These are phyloP conservation scores for Diaporthe sp. DNA, from an alignment of 2,329 filamentous ascomycete species.

Conservation along the genomic window DNA sequence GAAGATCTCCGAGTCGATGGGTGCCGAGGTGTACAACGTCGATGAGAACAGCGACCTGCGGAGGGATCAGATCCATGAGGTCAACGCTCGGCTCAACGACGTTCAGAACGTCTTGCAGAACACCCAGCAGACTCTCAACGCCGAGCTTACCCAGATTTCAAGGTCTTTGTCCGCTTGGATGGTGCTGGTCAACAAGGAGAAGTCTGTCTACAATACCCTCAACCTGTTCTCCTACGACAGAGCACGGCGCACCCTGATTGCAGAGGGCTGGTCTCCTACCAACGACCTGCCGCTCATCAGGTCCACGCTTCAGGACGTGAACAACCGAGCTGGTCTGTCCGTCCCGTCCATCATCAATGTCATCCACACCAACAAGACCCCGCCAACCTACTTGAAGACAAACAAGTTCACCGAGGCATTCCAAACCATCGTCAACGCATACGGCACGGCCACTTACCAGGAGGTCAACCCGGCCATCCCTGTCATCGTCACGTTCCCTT, in stretches of 20 bases:
- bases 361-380: constrained; percentile 96
- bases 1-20: constrained; percentile 98
- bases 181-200: constrained; percentile 98
- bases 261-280: constrained; percentile 96
- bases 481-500: constrained; percentile 98
- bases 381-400: constrained; percentile 96
- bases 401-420: constrained; percentile 99
- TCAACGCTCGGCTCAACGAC: constrained; percentile 93
- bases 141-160: constrained; percentile 93
- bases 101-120: constrained; percentile 93
- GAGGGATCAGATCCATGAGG: constrained; percentile 95
- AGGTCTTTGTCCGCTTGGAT: constrained; percentile 96
- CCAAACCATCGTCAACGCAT: constrained; percentile 98
- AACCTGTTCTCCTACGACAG: constrained; percentile 98
- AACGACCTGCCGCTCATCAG: constrained; percentile 92
- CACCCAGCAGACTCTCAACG: constrained; percentile 93
- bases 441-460: constrained; percentile 96
- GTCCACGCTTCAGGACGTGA: constrained; percentile 95
- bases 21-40: constrained; percentile 95
- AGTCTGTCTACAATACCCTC: constrained; percentile 94
- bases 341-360: constrained; percentile 99
- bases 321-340: constrained; percentile 94
- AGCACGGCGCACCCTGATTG: constrained; percentile 94
- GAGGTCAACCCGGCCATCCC: constrained; percentile 97
- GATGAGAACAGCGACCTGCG: constrained; percentile 97